These are phyloP conservation scores for Myxozyma neotropica DNA, from an alignment of 805 yeast genomes.

Conservation along the genomic window DNA sequence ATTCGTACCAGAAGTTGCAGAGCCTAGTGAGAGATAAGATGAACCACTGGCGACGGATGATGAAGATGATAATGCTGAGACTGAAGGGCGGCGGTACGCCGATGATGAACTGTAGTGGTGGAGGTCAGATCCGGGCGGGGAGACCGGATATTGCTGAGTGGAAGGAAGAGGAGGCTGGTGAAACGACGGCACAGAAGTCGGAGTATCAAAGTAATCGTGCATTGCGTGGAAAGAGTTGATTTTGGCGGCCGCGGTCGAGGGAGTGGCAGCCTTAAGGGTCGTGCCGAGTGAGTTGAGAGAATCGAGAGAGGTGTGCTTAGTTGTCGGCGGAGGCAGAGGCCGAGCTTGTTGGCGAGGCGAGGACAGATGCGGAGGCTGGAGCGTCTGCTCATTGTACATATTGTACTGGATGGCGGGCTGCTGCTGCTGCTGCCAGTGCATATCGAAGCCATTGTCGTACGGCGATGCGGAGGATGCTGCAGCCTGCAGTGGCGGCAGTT, in stretches of 20 bases:
- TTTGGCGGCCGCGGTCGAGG: constrained; percentile 27
- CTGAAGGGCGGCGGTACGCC: constrained; percentile 13
- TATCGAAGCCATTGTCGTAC: neutral
- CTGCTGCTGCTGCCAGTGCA: constrained; percentile 34
- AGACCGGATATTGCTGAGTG: neutral
- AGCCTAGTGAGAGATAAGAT: constrained; percentile 5
- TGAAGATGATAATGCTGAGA: constrained; percentile 22
- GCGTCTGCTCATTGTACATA: constrained; percentile 21
- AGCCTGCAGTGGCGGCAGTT: neutral
- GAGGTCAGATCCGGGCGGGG: constrained; percentile 3
- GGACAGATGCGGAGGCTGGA: constrained; percentile 28
- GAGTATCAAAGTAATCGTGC: constrained; percentile 29
- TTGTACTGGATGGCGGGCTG: constrained; percentile 27
- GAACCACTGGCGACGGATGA: constrained; percentile 18
- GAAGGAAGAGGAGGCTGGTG: too few relatives aligned
- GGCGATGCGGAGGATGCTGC: neutral
- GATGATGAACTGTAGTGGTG: neutral
- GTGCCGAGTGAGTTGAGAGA: neutral
- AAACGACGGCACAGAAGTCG: neutral
- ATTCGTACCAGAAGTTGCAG: constrained; percentile 5
- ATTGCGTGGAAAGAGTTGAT: constrained; percentile 13
- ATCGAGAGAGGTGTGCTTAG: neutral
- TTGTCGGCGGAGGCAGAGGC: constrained; percentile 26
- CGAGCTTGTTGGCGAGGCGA: constrained; percentile 33
- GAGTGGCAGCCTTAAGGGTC: constrained; percentile 1